Conservation (phyloP, 768 basidiomycete genomes). For the Coprinopsis sp. region DNA sequence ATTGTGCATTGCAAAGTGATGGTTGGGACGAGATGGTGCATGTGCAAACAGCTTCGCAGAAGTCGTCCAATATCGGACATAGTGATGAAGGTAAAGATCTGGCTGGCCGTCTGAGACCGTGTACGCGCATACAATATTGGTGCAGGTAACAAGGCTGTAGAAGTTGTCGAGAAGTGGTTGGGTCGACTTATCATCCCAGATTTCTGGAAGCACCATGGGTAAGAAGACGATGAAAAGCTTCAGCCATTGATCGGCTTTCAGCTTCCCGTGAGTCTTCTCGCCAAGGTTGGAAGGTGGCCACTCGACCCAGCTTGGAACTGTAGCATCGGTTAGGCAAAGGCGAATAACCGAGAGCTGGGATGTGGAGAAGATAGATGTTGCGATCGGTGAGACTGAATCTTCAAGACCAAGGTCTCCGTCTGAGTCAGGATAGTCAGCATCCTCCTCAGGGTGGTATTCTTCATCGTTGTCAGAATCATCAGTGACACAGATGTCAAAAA, state of each 20-base stretch:
- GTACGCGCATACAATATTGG: constrained; percentile 18
- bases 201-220: constrained; percentile 18
- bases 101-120: constrained; percentile 6
- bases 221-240: constrained; percentile 16
- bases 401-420: neutral
- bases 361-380: constrained; percentile 8
- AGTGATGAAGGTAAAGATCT: constrained; percentile 14
- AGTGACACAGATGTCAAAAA: no score
- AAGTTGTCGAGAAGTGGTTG: constrained; percentile 17
- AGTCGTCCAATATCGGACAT: constrained; percentile 17
- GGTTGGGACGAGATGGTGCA: constrained; percentile 16
- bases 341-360: constrained; percentile 6
- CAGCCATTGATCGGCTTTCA: constrained; percentile 21
- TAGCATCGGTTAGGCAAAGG: constrained; percentile 8
- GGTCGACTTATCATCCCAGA: constrained; percentile 11
- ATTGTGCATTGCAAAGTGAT: constrained; percentile 22
- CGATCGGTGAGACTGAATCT: neutral
- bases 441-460: neutral
- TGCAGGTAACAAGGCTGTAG: constrained; percentile 17
- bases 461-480: no score
- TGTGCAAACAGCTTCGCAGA: constrained; percentile 15
- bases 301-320: constrained; percentile 14
- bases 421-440: neutral
- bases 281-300: constrained; percentile 19
- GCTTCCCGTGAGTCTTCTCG: constrained; percentile 18